Percentiles rank a stretch among this genome's conserved stretches.
Conservation (phyloP, 495 filamentous ascomycete genomes). For the Pseudomonodictys pantanalensis region DNA sequence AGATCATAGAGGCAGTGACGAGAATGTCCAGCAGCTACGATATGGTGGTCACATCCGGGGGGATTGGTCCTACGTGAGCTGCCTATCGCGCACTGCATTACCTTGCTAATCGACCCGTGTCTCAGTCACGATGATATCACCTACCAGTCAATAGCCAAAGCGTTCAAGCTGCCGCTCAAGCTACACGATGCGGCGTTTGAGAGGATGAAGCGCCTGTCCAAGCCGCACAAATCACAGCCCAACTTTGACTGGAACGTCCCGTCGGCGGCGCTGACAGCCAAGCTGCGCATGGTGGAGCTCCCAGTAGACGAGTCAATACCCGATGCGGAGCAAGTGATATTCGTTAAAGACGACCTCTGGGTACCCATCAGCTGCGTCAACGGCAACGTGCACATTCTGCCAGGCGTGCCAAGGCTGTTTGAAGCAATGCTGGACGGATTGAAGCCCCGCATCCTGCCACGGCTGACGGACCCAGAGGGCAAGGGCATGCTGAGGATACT, state of each 20-base stretch:
- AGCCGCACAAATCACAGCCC: slow-evolving; percentile 64
- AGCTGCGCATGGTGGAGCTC: slow-evolving; percentile 83
- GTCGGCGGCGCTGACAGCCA: slow-evolving; percentile 72
- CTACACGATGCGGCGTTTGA: slow-evolving; percentile 72
- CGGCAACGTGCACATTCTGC: slow-evolving; percentile 89
- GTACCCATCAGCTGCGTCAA: slow-evolving; percentile 85
- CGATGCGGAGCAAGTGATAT: slow-evolving; percentile 65
- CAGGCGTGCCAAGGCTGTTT: slow-evolving; percentile 85
- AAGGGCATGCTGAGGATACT: slow-evolving; percentile 73
- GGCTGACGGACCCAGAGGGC: slow-evolving; percentile 72
- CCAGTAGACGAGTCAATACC: slow-evolving; percentile 66
- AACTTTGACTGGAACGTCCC: slow-evolving; percentile 84
- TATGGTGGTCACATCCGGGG: slow-evolving; percentile 89
- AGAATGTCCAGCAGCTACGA: slow-evolving; percentile 88
- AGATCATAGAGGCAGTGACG: slow-evolving; percentile 82
- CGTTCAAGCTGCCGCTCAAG: slow-evolving; percentile 71
- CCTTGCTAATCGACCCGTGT: slow-evolving; percentile 4
- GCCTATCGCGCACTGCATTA: slow-evolving; percentile 34
- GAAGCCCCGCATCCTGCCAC: slow-evolving; percentile 63
- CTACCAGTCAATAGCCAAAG: slow-evolving; percentile 88
- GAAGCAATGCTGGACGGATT: slow-evolving; percentile 71
- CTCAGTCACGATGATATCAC: slow-evolving; percentile 93
- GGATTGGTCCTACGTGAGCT: slow-evolving; percentile 87
- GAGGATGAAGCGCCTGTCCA: slow-evolving; percentile 79
- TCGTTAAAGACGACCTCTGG: slow-evolving; percentile 80